Base-by-base conservation (phyloP, 805 yeast species). In the Monosporozyma yasuniensis region DNA sequence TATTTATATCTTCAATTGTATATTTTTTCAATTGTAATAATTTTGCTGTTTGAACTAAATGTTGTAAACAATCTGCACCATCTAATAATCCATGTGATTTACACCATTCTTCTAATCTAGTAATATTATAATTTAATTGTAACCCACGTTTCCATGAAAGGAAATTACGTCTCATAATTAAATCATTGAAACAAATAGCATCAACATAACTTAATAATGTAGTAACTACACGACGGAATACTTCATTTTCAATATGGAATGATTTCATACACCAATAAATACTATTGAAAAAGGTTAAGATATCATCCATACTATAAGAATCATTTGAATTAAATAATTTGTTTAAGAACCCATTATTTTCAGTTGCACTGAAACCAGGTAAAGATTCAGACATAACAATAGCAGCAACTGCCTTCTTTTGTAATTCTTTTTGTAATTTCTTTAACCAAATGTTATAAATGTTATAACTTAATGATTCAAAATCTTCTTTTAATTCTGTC, bases 21-120 rank as follows among this genome's bases (percentile, higher is more conserved):
- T 83, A 84, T 74, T 93, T 93, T 68, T 95, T 81, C 64, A 93
- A 78, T 70, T 93, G 99, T 62, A 93, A 73, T 52, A 93, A 74
- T 71, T 93, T 93, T 38, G 96, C 90, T 19, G 95, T 91, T 70
- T 93, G 98, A 57, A 89, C 76, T 63, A 93, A 74, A 64, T 90
- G 97, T 54, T 83, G 83, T 64, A 93, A 76, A 62, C 88, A 82
- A 37, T 82, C 80, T 3, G 91, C 79, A 2, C 95, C 96, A 64
- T 90, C 96, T 47, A 85, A 84, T 54, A 93, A 80, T 47, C 85
- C 90, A 66, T 91, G 96, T 7, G 88, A 81, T 72, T 88, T 91
- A 70, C 98, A 91, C 99, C 99, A 93, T 71, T 93, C 99, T 68
- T 89, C 97, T 60, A 93, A 77, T 61, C 98, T 80, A 3, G 99